A percentile compares a stretch with the other conserved stretches of the same genome.
These are phyloP conservation scores for Chlamydomonas asymmetrica DNA, from an alignment of 139 green algal genomes.

Conservation along the genomic window DNA sequence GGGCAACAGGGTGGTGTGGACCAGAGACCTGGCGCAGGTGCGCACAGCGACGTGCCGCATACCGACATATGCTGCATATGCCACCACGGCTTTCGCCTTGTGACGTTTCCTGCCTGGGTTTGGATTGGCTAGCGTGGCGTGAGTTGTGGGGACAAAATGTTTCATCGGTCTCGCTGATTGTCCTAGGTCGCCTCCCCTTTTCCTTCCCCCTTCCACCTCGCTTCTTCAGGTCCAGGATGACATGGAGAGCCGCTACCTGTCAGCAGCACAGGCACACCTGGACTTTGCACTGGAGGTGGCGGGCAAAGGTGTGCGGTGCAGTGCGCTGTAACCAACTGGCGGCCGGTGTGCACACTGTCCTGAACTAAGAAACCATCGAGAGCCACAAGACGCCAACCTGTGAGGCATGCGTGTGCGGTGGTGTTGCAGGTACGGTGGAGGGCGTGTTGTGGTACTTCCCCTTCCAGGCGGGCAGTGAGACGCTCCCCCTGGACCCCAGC, in stretches of 20 bases:
- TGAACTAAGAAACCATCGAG: background rate
- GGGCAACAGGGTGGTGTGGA: constrained; percentile 34
- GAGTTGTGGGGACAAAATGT: too few relatives aligned
- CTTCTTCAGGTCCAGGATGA: too few relatives aligned
- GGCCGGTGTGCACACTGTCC: too few relatives aligned
- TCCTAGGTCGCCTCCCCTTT: too few relatives aligned
- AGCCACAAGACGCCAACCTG: background rate
- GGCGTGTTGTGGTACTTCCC: constrained; percentile 83
- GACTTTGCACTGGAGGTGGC: constrained; percentile 71
- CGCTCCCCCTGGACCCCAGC: constrained; percentile 49
- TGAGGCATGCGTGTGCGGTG: background rate
- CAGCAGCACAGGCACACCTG: constrained; percentile 46
- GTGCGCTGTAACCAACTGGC: too few relatives aligned
- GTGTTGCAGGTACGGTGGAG: constrained; percentile 53
- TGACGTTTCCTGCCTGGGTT: too few relatives aligned
- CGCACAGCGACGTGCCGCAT: too few relatives aligned
- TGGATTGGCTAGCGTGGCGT: too few relatives aligned
- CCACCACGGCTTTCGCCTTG: too few relatives aligned
- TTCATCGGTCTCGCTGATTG: too few relatives aligned
- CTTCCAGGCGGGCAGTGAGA: constrained; percentile 65
- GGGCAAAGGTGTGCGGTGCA: constrained; percentile 48
- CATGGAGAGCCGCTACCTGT: constrained; percentile 72
- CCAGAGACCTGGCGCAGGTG: constrained; percentile 49
- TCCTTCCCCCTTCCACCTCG: too few relatives aligned
- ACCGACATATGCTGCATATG: too few relatives aligned